Evolutionary conservation across 352 stramenopile genomes (phyloP).

Genomic region (Globisporangium ultimum): DNA sequence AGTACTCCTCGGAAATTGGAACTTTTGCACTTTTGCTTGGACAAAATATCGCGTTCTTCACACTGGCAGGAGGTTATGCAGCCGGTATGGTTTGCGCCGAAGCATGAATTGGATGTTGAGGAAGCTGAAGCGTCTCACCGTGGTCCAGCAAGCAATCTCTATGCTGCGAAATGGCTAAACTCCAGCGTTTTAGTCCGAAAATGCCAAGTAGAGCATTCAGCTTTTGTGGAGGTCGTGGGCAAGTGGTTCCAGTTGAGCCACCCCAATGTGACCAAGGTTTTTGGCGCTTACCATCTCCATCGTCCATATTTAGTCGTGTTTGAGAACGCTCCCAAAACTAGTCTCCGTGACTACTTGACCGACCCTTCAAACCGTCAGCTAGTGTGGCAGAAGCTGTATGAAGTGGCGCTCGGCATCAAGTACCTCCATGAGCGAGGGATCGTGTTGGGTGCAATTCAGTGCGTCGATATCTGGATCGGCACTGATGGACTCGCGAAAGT

Average conservation of each 20-base stretch:
- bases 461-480: not conserved
- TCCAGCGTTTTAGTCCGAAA: not conserved
- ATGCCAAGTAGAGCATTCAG: not conserved
- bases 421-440: slow-evolving; percentile 5
- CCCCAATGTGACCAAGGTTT: not conserved
- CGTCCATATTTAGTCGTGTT: not conserved
- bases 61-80: not conserved
- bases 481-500: slow-evolving; percentile 1
- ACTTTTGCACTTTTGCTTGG: slow-evolving; percentile 1
- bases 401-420: slow-evolving; percentile 1
- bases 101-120: not conserved
- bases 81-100: not conserved
- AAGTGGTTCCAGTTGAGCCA: not conserved
- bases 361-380: not conserved
- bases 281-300: slow-evolving; percentile 2
- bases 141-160: not conserved
- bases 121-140: not conserved
- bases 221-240: not conserved
- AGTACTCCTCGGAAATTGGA: not conserved
- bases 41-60: not conserved
- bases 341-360: not conserved
- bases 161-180: not conserved
- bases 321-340: not conserved
- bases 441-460: not conserved
- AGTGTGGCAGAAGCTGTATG: slow-evolving; percentile 5